A percentile compares a stretch with the other conserved stretches of the same genome.
phyloP scores from a whole-genome alignment of 495 filamentous ascomycete genomes.

The Beverwykella pulmonaria region DNA sequence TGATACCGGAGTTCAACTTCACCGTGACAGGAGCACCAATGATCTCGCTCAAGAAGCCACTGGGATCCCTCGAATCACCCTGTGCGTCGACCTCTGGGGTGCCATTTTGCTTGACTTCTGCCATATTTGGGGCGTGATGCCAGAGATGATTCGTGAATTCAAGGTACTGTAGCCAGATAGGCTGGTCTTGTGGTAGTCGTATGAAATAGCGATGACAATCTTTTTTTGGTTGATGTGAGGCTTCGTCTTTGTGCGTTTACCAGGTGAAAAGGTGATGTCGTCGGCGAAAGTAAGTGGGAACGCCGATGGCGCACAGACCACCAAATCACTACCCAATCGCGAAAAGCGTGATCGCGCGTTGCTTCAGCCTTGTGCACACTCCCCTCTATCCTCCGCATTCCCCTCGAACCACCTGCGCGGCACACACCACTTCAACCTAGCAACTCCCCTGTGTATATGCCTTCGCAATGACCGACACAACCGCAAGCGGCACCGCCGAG shows the following conservation, averaged over 20 bases:
- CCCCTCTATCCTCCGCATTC: not conserved
- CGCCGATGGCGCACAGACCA: conserved; percentile 2
- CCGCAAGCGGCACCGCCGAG: not conserved
- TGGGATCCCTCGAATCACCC: conserved; percentile 79
- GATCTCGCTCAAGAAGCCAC: conserved; percentile 86
- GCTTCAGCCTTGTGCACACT: conserved; percentile 15
- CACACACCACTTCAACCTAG: not conserved
- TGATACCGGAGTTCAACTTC: conserved; percentile 92
- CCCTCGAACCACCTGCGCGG: not conserved
- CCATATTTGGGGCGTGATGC: not conserved
- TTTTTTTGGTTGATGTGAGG: not conserved
- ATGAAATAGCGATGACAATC: not conserved
- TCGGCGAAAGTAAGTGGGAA: not conserved
- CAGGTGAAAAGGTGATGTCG: not conserved
- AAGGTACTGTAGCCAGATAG: not conserved
- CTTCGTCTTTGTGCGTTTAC: not conserved
- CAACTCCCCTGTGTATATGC: conserved; percentile 3
- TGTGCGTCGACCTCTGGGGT: conserved; percentile 54
- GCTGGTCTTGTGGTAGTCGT: no score
- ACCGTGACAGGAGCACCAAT: conserved; percentile 90
- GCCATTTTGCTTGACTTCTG: conserved; percentile 60
- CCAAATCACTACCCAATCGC: not conserved
- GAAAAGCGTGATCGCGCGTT: conserved; percentile 27
- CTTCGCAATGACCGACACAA: conserved; percentile 15
- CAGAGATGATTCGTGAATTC: not conserved